Percentiles rank a stretch among this genome's conserved stretches.
phyloP scores from a whole-genome alignment of 2,329 filamentous ascomycete species.

The Colletotrichum limetticola region DNA sequence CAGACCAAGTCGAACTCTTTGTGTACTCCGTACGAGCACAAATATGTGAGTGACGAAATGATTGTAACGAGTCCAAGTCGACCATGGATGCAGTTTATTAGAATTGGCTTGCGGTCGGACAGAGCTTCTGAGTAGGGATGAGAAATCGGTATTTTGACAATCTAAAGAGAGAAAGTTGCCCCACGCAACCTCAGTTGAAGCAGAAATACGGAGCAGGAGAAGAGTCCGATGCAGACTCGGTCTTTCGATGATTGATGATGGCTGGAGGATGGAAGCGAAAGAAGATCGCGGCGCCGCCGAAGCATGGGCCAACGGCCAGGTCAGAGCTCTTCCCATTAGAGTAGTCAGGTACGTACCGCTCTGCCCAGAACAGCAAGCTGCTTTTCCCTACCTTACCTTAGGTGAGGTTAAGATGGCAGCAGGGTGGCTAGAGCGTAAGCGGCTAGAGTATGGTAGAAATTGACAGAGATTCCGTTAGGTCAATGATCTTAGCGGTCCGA shows the following conservation, averaged over 20 bases:
- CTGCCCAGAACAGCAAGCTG: constrained; percentile 7
- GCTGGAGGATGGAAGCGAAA: background rate
- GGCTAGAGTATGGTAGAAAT: constrained; percentile 8
- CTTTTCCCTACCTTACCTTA: background rate
- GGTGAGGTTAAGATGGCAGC: background rate
- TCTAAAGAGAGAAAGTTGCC: background rate
- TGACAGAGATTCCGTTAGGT: background rate
- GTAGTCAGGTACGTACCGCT: background rate
- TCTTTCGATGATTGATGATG: background rate
- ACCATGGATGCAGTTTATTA: background rate
- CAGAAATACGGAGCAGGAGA: background rate
- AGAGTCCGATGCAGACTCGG: background rate
- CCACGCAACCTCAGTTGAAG: too few relatives aligned
- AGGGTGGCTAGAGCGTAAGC: background rate
- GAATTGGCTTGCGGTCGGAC: background rate
- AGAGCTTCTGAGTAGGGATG: background rate
- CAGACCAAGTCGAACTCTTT: background rate
- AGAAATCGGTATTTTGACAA: background rate
- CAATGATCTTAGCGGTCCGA: constrained; percentile 2
- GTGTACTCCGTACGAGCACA: background rate
- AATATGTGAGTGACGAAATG: background rate
- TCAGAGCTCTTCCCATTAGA: background rate
- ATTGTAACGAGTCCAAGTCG: background rate
- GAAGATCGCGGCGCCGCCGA: constrained; percentile 20
- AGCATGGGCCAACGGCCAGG: constrained; percentile 11